These are phyloP conservation scores for Naganishia vishniacii DNA, from an alignment of 768 basidiomycete genomes.

Conservation along the genomic window DNA sequence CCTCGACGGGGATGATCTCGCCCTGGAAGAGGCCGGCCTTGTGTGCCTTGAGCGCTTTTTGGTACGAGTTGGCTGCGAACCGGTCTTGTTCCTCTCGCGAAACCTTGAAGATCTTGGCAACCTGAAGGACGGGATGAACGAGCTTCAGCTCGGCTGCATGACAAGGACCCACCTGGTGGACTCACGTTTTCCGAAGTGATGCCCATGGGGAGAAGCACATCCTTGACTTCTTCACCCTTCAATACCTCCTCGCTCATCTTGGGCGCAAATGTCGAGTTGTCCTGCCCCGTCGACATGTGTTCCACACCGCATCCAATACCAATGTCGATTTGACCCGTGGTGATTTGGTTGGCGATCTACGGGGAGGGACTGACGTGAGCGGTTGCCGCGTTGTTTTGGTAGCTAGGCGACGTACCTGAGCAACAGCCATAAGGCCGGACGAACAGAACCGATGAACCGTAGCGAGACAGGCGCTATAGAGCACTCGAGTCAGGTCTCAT, in stretches of 20 bases:
- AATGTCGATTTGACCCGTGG: slow-evolving; percentile 73
- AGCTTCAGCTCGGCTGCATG: neutral
- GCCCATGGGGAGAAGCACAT: slow-evolving; percentile 62
- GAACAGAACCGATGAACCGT: slow-evolving; percentile 90
- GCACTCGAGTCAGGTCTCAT: too few species aligned
- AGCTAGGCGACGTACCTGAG: slow-evolving; percentile 48
- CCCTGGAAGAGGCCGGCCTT: slow-evolving; percentile 73
- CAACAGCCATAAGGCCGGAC: slow-evolving; percentile 73
- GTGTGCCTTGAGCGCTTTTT: slow-evolving; percentile 72
- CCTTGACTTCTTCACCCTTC: slow-evolving; percentile 27
- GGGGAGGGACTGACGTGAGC: too few species aligned
- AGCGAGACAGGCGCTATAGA: slow-evolving; percentile 62
- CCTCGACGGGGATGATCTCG: slow-evolving; percentile 71
- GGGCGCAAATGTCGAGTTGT: slow-evolving; percentile 28
- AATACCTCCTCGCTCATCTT: slow-evolving; percentile 36
- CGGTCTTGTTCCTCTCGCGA: slow-evolving; percentile 72
- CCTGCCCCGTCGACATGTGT: slow-evolving; percentile 62
- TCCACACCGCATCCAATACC: slow-evolving; percentile 84
- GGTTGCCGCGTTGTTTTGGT: too few species aligned
- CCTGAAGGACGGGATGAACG: slow-evolving; percentile 24
- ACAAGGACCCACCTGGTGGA: neutral
- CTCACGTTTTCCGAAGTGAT: slow-evolving; percentile 86
- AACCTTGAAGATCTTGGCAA: slow-evolving; percentile 66
- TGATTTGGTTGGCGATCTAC: slow-evolving; percentile 69
- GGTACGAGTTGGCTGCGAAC: slow-evolving; percentile 78